Conservation (phyloP, 352 stramenopile genomes). For the Globisporangium cystogenes region DNA sequence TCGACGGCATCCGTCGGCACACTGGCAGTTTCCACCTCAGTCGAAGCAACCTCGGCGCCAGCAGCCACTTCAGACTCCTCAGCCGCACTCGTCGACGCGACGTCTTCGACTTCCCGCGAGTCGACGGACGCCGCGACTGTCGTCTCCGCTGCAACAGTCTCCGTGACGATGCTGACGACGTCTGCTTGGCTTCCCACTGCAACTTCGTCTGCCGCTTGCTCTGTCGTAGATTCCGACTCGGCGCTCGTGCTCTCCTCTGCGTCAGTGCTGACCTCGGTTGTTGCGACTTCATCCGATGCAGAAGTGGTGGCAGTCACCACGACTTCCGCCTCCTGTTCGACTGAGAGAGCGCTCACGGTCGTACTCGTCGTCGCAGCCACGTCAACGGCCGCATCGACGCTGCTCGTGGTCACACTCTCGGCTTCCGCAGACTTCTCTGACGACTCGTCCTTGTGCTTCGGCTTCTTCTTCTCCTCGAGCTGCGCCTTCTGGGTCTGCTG, state of each 20-base stretch:
- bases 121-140: background rate
- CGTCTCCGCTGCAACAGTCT: background rate
- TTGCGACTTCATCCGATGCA: background rate
- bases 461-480: conserved; percentile 6
- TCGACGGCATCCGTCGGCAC: background rate
- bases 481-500: conserved; percentile 29
- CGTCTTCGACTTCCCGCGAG: background rate
- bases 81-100: background rate
- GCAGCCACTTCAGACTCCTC: background rate
- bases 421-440: background rate
- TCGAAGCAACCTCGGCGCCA: background rate
- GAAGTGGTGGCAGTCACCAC: background rate
- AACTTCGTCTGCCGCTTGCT: background rate
- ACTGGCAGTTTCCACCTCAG: background rate
- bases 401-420: background rate
- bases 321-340: background rate
- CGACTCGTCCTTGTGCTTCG: conserved; percentile 7
- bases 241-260: background rate
- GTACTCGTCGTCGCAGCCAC: background rate
- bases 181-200: background rate
- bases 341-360: background rate
- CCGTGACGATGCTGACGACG: background rate
- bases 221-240: background rate
- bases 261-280: background rate
- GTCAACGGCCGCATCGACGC: too few species aligned